Percentiles rank a stretch among this genome's conserved stretches.
These are phyloP conservation scores for Pseudogymnoascus sp. DNA, from an alignment of 2,329 filamentous ascomycete genomes.

Conservation along the genomic window DNA sequence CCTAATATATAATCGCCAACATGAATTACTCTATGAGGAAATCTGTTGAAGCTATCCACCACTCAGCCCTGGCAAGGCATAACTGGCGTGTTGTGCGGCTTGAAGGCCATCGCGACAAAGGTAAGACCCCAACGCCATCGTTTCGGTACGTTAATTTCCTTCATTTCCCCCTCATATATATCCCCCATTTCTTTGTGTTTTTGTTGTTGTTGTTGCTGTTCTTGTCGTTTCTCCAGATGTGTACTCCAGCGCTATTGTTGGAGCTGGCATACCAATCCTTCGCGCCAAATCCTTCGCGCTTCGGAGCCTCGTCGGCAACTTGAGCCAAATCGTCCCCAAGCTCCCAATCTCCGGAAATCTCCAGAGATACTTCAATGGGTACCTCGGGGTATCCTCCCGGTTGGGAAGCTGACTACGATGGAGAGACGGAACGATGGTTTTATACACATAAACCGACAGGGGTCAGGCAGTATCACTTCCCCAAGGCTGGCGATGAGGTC, in stretches of 20 bases:
- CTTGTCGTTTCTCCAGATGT: background rate
- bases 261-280: background rate
- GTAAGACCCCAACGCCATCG: background rate
- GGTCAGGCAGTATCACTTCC: conserved; percentile 12
- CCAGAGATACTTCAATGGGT: background rate
- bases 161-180: background rate
- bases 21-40: background rate
- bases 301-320: background rate
- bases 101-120: background rate
- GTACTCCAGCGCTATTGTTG: background rate
- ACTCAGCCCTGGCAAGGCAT: conserved; percentile 4
- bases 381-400: conserved; percentile 9
- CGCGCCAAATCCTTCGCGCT: background rate
- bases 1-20: background rate
- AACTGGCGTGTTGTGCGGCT: background rate
- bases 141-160: background rate
- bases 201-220: background rate
- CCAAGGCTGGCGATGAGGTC: conserved; percentile 13
- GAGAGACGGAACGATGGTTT: conserved; percentile 11
- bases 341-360: background rate
- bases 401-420: conserved; percentile 14
- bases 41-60: conserved; percentile 1
- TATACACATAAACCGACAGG: conserved; percentile 13
- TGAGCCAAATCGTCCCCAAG: background rate
- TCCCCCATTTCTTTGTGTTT: background rate